phyloP scores from a whole-genome alignment of 805 yeast genomes.

The Kodamaea lidongshanica region DNA sequence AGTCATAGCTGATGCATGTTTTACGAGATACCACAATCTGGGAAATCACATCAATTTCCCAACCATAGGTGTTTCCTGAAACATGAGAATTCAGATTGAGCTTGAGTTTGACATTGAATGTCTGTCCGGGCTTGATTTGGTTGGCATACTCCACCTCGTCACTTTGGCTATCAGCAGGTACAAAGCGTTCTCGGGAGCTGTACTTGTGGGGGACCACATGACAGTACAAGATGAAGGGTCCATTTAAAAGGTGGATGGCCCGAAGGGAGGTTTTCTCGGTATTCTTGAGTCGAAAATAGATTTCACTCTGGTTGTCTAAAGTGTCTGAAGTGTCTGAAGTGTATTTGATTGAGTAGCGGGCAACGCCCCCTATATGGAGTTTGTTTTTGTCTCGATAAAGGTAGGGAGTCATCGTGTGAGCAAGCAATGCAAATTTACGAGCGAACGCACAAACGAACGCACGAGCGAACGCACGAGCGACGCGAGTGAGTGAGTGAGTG shows the following conservation, averaged over 20 bases:
- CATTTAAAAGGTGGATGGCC: slow-evolving; percentile 37
- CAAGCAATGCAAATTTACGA: too few relatives aligned
- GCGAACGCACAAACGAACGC: too few relatives aligned
- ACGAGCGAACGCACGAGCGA: too few relatives aligned
- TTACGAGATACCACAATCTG: slow-evolving; percentile 34
- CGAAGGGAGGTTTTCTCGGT: slow-evolving; percentile 31
- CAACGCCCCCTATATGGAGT: slow-evolving; percentile 35
- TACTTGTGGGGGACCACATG: slow-evolving; percentile 37
- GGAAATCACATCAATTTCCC: slow-evolving; percentile 37
- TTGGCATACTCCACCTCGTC: slow-evolving; percentile 33
- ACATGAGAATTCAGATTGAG: slow-evolving; percentile 41
- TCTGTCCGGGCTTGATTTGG: slow-evolving; percentile 62
- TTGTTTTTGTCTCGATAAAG: slow-evolving; percentile 23
- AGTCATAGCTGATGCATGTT: slow-evolving; percentile 27
- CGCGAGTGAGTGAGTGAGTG: too few relatives aligned
- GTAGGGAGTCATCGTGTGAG: slow-evolving; percentile 7
- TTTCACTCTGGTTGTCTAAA: slow-evolving; percentile 8
- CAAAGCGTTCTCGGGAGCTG: slow-evolving; percentile 19
- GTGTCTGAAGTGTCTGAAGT: slow-evolving; percentile 5
- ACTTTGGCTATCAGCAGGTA: slow-evolving; percentile 15
- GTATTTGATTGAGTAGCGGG: slow-evolving; percentile 28
- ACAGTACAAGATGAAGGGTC: slow-evolving; percentile 40
- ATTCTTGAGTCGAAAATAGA: slow-evolving; percentile 35
- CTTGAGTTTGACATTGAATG: slow-evolving; percentile 50
- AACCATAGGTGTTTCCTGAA: slow-evolving; percentile 19